phyloP scores from a whole-genome alignment of 805 yeast species.

The Candida easanensis region DNA sequence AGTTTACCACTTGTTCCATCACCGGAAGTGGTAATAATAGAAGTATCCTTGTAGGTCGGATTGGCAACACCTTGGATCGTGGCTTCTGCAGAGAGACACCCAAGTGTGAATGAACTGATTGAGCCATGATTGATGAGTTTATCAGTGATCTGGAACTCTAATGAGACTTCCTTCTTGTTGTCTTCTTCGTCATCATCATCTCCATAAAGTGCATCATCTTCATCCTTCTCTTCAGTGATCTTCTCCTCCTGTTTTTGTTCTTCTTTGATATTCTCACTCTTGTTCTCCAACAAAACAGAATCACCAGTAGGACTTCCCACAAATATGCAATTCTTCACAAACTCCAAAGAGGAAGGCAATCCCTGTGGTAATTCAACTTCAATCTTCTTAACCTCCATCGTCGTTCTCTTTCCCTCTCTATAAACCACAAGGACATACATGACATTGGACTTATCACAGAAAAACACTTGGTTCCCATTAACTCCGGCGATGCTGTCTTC shows the following conservation, averaged over 20 bases:
- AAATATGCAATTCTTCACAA: constrained; percentile 48
- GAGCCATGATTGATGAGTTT: constrained; percentile 69
- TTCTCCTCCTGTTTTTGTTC: constrained; percentile 4
- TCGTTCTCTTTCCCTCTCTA: constrained; percentile 36
- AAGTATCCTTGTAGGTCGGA: constrained; percentile 64
- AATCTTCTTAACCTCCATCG: constrained; percentile 4
- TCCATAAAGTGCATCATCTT: constrained; percentile 25
- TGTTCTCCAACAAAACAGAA: constrained; percentile 40
- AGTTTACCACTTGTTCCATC: constrained; percentile 51
- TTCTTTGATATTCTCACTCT: background rate
- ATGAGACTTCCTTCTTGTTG: constrained; percentile 25
- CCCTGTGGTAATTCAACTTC: constrained; percentile 5
- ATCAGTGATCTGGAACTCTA: constrained; percentile 49
- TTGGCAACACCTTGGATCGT: constrained; percentile 61
- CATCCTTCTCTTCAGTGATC: background rate
- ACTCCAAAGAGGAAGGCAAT: constrained; percentile 34
- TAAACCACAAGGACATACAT: constrained; percentile 28
- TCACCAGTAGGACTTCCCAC: constrained; percentile 62
- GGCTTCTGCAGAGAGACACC: constrained; percentile 52
- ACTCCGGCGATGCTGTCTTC: constrained; percentile 47
- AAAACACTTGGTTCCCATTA: constrained; percentile 34
- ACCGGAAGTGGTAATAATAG: constrained; percentile 72
- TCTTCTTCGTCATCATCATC: constrained; percentile 47
- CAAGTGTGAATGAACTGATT: constrained; percentile 62
- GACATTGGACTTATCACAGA: constrained; percentile 35